Percentiles rank a stretch among this genome's conserved stretches.
Evolutionary conservation across 2,329 filamentous ascomycete species (phyloP).

Genomic region (Epichloe gansuensis): DNA sequence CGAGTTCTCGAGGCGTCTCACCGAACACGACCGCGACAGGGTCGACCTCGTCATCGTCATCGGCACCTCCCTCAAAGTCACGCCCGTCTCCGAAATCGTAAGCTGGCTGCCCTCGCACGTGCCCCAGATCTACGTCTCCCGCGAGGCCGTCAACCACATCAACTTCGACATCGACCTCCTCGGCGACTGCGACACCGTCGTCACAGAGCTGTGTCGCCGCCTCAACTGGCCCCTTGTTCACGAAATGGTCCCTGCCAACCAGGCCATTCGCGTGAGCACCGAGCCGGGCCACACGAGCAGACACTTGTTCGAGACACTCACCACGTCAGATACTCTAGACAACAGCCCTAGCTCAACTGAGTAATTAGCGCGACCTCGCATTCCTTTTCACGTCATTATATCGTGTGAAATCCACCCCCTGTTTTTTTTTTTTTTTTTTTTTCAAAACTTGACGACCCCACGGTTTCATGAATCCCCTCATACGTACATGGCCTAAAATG

Average conservation of each 20-base stretch:
- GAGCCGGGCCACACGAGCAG: slow-evolving; percentile 23
- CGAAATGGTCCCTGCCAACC: slow-evolving; percentile 65
- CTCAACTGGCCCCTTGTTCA: slow-evolving; percentile 72
- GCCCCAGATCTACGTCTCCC: slow-evolving; percentile 82
- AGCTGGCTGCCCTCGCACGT: slow-evolving; percentile 66
- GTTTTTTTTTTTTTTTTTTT: no score
- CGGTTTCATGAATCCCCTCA: no score
- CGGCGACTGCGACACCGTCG: slow-evolving; percentile 88
- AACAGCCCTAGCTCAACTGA: not conserved
- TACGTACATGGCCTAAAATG: no score
- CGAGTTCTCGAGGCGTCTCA: slow-evolving; percentile 68
- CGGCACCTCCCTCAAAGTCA: slow-evolving; percentile 90
- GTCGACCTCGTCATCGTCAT: slow-evolving; percentile 92
- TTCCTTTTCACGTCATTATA: no score
- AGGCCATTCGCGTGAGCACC: slow-evolving; percentile 44
- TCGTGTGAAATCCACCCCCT: no score
- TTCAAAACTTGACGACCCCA: no score
- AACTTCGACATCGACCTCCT: slow-evolving; percentile 94
- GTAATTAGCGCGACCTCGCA: not conserved
- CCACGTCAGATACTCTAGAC: no score
- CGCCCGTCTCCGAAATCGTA: slow-evolving; percentile 85
- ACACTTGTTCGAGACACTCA: slow-evolving; percentile 21
- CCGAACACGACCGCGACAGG: slow-evolving; percentile 65
- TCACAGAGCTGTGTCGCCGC: slow-evolving; percentile 72
- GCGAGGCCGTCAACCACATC: slow-evolving; percentile 74